Conservation (phyloP, 768 basidiomycete species). For the Lactifluus rugatus region DNA sequence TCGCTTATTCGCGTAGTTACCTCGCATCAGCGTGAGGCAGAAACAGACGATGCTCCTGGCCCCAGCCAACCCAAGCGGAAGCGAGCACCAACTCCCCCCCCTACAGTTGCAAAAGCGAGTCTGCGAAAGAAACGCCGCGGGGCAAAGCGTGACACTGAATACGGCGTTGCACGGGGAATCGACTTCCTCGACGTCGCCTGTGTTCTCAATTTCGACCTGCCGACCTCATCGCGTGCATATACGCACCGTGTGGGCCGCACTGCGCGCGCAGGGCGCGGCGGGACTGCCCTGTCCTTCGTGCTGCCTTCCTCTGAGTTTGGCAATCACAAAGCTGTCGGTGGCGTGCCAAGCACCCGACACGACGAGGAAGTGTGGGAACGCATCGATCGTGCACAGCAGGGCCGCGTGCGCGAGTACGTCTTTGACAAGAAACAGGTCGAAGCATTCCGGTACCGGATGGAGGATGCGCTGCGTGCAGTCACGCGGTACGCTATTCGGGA, state of each 20-base stretch:
- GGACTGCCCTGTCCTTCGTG: conserved; percentile 85
- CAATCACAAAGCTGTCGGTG: conserved; percentile 63
- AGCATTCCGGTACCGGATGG: conserved; percentile 96
- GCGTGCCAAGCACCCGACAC: conserved; percentile 54
- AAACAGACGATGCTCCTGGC: not conserved
- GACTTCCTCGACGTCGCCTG: conserved; percentile 97
- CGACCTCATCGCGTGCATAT: conserved; percentile 75
- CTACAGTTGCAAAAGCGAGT: conserved; percentile 28
- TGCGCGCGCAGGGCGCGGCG: conserved; percentile 89
- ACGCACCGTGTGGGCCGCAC: conserved; percentile 95
- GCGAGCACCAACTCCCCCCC: conserved; percentile 36
- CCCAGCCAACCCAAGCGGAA: conserved; percentile 45
- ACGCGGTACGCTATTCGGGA: conserved; percentile 82
- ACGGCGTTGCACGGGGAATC: conserved; percentile 90
- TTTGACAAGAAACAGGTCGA: conserved; percentile 97
- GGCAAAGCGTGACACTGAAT: conserved; percentile 55
- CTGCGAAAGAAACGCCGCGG: conserved; percentile 40
- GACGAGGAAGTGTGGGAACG: conserved; percentile 72
- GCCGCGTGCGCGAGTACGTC: conserved; percentile 73
- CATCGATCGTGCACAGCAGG: conserved; percentile 69
- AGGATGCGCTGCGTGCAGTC: conserved; percentile 84
- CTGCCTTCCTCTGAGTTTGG: conserved; percentile 62
- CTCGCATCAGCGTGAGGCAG: conserved; percentile 40
- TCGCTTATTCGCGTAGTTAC: conserved; percentile 34
- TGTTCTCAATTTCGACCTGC: conserved; percentile 98